Percentiles rank a stretch among this genome's conserved stretches.
Evolutionary conservation across 805 yeast genomes (phyloP).

Genomic region (Candida tibetensis): DNA sequence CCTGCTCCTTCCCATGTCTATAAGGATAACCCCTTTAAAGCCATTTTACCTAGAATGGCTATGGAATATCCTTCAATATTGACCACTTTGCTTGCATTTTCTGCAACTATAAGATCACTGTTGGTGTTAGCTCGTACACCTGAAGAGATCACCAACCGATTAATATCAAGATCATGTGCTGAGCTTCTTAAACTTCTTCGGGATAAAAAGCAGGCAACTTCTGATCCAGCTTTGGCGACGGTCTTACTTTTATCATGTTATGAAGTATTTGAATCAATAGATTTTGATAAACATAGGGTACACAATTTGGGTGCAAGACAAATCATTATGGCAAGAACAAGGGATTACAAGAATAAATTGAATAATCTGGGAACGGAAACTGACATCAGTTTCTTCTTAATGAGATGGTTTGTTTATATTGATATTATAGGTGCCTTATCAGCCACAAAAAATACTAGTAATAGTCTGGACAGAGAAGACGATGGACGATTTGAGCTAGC

Average conservation of each 20-base stretch:
- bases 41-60: conserved; percentile 66
- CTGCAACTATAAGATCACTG: conserved; percentile 31
- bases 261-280: conserved; percentile 45
- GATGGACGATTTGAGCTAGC: conserved; percentile 18
- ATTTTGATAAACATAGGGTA: conserved; percentile 54
- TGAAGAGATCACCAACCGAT: conserved; percentile 45
- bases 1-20: conserved; percentile 61
- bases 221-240: conserved; percentile 66
- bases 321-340: conserved; percentile 50
- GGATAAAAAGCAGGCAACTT: conserved; percentile 50
- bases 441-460: conserved; percentile 42
- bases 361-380: conserved; percentile 23
- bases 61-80: conserved; percentile 55
- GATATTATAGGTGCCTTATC: conserved; percentile 65
- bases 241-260: conserved; percentile 58
- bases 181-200: conserved; percentile 52
- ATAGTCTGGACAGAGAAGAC: conserved; percentile 19
- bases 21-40: conserved; percentile 62
- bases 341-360: conserved; percentile 2
- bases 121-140: conserved; percentile 27
- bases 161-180: conserved; percentile 56
- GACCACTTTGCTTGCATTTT: conserved; percentile 50
- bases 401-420: conserved; percentile 67
- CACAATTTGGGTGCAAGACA: conserved; percentile 69
- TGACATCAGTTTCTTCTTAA: conserved; percentile 52